phyloP scores from a whole-genome alignment of 805 yeast genomes.

The Saccharomyces paradoxus region DNA sequence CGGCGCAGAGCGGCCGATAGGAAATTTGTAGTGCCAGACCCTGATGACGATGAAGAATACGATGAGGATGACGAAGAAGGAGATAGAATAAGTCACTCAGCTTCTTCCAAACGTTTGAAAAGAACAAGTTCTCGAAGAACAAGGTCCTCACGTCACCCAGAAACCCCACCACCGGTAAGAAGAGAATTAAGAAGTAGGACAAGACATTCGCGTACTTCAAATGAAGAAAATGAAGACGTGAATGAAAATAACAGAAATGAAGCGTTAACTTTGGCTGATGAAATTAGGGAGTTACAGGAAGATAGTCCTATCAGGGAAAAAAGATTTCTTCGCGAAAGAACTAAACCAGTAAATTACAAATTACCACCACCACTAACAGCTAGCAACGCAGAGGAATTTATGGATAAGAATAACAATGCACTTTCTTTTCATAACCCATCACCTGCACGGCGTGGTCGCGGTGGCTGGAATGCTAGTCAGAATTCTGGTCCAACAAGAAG shows the following conservation, averaged over 20 bases:
- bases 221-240: constrained; percentile 18
- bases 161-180: constrained; percentile 10
- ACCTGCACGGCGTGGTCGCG: constrained; percentile 32
- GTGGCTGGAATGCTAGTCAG: constrained; percentile 33
- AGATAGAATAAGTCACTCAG: neutral
- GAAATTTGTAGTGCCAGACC: constrained; percentile 26
- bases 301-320: constrained; percentile 49
- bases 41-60: constrained; percentile 26
- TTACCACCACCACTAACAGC: constrained; percentile 70
- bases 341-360: constrained; percentile 70
- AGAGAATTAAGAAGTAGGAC: constrained; percentile 22
- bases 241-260: constrained; percentile 20
- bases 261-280: constrained; percentile 46
- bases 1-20: constrained; percentile 17
- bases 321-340: constrained; percentile 51
- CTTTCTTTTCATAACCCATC: constrained; percentile 16
- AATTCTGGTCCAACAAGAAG: constrained; percentile 50
- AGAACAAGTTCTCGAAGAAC: constrained; percentile 5
- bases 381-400: constrained; percentile 30
- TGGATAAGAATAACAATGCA: constrained; percentile 14
- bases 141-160: neutral
- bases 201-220: constrained; percentile 12
- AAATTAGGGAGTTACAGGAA: constrained; percentile 55
- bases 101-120: neutral
- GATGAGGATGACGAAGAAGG: constrained; percentile 24